phyloP scores from a whole-genome alignment of 768 basidiomycete species.

The Tricholoma hemisulphureum region DNA sequence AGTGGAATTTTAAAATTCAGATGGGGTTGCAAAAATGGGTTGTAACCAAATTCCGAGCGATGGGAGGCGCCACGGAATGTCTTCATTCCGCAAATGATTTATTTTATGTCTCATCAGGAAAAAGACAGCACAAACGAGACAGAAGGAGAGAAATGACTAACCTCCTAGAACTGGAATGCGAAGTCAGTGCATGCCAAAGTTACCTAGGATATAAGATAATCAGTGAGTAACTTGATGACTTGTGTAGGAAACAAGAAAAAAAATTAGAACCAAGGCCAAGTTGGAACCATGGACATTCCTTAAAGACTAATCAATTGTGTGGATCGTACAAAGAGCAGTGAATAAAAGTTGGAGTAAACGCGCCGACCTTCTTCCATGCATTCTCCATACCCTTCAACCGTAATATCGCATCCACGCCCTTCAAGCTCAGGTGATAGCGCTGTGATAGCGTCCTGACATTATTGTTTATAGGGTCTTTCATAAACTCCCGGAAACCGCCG shows the following conservation, averaged over 20 bases:
- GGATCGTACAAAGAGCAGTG: too few species aligned
- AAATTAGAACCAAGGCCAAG: slow-evolving; percentile 21
- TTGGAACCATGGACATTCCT: slow-evolving; percentile 78
- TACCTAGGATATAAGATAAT: slow-evolving; percentile 23
- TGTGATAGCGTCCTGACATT: slow-evolving; percentile 60
- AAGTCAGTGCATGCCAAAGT: slow-evolving; percentile 17
- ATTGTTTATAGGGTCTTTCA: slow-evolving; percentile 54
- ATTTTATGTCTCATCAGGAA: slow-evolving; percentile 50
- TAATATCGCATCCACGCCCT: slow-evolving; percentile 81
- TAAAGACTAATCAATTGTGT: slow-evolving; percentile 93
- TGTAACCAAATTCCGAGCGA: slow-evolving; percentile 57
- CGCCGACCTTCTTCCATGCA: slow-evolving; percentile 68
- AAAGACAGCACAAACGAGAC: not conserved
- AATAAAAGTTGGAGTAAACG: not conserved
- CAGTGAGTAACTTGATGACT: slow-evolving; percentile 9
- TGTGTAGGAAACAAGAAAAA: slow-evolving; percentile 18
- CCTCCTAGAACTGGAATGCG: slow-evolving; percentile 31
- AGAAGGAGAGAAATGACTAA: slow-evolving; percentile 25
- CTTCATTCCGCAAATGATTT: slow-evolving; percentile 71
- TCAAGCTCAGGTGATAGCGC: slow-evolving; percentile 64
- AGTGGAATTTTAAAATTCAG: slow-evolving; percentile 38
- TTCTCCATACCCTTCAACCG: slow-evolving; percentile 77
- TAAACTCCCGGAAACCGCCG: slow-evolving; percentile 57
- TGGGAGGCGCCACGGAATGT: slow-evolving; percentile 62
- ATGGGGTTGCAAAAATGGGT: slow-evolving; percentile 68